Base-by-base conservation (phyloP, 2,329 filamentous ascomycete species). In the Shiraia sp. region DNA sequence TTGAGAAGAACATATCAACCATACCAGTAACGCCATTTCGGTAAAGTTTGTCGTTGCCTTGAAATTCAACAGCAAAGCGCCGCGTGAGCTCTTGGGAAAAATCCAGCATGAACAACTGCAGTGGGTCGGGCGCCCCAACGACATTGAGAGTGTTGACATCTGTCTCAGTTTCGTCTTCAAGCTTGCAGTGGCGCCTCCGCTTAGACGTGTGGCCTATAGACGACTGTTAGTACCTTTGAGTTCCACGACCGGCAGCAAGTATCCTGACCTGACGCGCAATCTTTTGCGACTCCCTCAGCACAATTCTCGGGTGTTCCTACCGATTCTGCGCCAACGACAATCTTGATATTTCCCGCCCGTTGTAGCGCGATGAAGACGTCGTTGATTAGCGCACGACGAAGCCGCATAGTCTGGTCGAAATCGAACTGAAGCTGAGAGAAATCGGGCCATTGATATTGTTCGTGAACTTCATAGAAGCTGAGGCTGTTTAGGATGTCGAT, bases 371-470 rank as follows among this genome's bases (percentile, higher is more conserved):
- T 17, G 17, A 43, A 53, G 14, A 53, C 37, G 23, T 61, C 52
- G 9, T 35, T 42, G 1, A 61, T 47, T 0, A 59, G 47, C 1
- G 37, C 45, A 13, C 51, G 42, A 2, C 51, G 43, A 2, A 59
- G 40, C 6, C 43, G 33, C 53, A 59, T 58, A 1, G 32, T 30
- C 27, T 53, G 43, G 2, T 12, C 30, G 29, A 59, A 62, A 34
- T 53, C 44, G 32, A 32, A 53, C 16, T 47, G 42, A 8, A 40
- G 22, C 4, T 27, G 19, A 2, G 17, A 12, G 30, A 61, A 57
- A 10, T 51, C 39, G 0, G 54, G 54, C 55, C 52, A 57, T 4
- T 36, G 16, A 16, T 59, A 59, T 16, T 47, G 37, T 3, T 29
- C 28, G 9, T 55, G 45, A 1, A 45, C 54, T 22, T 59, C 49